These are phyloP conservation scores for Cerrena zonata DNA, from an alignment of 1,284 basidiomycete genomes.

Conservation along the genomic window DNA sequence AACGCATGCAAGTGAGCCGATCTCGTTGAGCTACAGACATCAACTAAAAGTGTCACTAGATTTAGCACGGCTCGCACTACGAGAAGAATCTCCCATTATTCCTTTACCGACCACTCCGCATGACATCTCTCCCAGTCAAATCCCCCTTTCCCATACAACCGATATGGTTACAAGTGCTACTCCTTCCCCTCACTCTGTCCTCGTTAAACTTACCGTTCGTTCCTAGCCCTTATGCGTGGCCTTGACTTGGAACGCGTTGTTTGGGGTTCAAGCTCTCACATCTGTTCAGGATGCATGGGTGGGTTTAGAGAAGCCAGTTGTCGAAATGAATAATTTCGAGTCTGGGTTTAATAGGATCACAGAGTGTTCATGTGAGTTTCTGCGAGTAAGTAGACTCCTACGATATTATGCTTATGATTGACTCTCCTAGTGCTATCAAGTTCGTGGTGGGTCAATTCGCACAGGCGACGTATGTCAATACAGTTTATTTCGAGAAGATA, in stretches of 20 bases:
- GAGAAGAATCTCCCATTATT: too few species aligned
- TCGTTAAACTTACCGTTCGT: neutral
- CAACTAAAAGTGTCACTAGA: neutral
- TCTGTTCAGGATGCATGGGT: conserved; percentile 60
- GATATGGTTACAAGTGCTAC: too few species aligned
- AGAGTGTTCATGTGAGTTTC: conserved; percentile 63
- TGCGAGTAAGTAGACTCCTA: neutral
- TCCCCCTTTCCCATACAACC: too few species aligned
- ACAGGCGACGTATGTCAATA: conserved; percentile 56
- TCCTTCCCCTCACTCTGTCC: neutral
- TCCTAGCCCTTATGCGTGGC: conserved; percentile 53
- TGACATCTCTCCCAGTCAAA: too few species aligned
- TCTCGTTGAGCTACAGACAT: neutral
- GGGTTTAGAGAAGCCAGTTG: conserved; percentile 61
- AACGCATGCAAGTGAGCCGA: too few species aligned
- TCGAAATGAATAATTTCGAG: conserved; percentile 72
- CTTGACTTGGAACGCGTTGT: conserved; percentile 62
- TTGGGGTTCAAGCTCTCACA: conserved; percentile 37
- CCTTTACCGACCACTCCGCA: too few species aligned
- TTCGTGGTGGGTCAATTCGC: conserved; percentile 59
- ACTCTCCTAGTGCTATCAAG: conserved; percentile 59
- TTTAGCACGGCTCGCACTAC: too few species aligned
- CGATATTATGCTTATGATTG: too few species aligned
- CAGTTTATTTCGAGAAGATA: conserved; percentile 2
- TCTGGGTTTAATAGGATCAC: conserved; percentile 75